Evolutionary conservation across 345 rosid species (phyloP).

Genomic region (Physaria fendleri): DNA sequence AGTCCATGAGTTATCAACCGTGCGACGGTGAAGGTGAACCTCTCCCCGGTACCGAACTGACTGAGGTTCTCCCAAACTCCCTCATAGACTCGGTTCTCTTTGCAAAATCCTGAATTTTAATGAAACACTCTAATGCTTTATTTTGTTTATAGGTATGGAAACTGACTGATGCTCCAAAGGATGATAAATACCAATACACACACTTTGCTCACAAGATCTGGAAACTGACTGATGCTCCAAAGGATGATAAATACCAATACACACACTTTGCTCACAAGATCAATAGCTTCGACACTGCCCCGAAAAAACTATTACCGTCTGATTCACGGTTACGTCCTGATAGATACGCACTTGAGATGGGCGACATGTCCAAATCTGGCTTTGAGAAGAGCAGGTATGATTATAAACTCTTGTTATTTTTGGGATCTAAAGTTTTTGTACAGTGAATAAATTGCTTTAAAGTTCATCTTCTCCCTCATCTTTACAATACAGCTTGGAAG

Average conservation of each 20-base stretch:
- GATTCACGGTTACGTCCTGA: conserved; percentile 86
- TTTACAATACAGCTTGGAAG: conserved; percentile 28
- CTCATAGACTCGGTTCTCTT: background rate
- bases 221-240: conserved; percentile 66
- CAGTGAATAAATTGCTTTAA: no score
- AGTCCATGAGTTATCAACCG: conserved; percentile 66
- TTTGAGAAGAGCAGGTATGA: conserved; percentile 71
- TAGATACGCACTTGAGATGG: conserved; percentile 70
- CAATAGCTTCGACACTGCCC: conserved; percentile 83
- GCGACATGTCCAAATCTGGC: conserved; percentile 68
- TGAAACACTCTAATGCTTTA: background rate
- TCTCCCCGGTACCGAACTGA: conserved; percentile 61
- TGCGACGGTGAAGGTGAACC: conserved; percentile 86
- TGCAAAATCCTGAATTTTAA: background rate
- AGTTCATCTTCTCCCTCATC: background rate
- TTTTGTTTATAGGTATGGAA: conserved; percentile 53
- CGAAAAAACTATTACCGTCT: conserved; percentile 69
- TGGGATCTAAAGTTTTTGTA: background rate
- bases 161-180: conserved; percentile 60
- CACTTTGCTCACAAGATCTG: conserved; percentile 84
- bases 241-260: conserved; percentile 67
- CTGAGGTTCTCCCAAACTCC: conserved; percentile 39
- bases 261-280: conserved; percentile 82
- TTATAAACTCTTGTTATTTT: background rate
- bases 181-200: conserved; percentile 71